A percentile compares a stretch with the other conserved stretches of the same genome.
phyloP scores from a whole-genome alignment of 1,284 basidiomycete genomes.

The Boletellus deceptivus region DNA sequence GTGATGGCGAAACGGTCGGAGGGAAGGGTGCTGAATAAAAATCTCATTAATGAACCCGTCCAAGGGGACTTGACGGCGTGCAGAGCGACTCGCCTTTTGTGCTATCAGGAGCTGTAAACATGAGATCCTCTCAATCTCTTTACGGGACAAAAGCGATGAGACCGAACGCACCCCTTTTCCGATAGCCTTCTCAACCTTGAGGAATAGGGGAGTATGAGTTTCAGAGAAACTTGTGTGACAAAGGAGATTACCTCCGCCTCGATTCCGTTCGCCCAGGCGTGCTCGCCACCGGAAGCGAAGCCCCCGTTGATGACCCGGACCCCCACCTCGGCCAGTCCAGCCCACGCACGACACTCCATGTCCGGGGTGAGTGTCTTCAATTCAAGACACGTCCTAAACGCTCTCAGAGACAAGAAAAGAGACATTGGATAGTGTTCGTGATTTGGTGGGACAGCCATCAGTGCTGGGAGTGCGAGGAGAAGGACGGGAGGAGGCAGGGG shows the following conservation, averaged over 20 bases:
- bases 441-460: slow-evolving; percentile 61
- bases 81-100: slow-evolving; percentile 47
- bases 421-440: slow-evolving; percentile 54
- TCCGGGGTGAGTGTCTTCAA: slow-evolving; percentile 51
- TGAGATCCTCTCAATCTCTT: slow-evolving; percentile 1
- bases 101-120: slow-evolving; percentile 54
- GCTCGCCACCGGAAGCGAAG: slow-evolving; percentile 37
- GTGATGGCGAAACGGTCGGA: slow-evolving; percentile 56
- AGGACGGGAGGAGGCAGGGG: slow-evolving; percentile 49
- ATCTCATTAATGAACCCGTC: slow-evolving; percentile 3
- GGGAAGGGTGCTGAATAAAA: slow-evolving; percentile 51
- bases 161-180: slow-evolving; percentile 44
- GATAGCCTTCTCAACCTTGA: slow-evolving; percentile 49
- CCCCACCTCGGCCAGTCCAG: slow-evolving; percentile 62
- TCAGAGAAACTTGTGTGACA: not conserved
- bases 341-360: slow-evolving; percentile 67
- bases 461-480: slow-evolving; percentile 56
- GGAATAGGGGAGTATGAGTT: slow-evolving; percentile 2
- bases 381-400: slow-evolving; percentile 53
- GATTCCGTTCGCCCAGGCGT: slow-evolving; percentile 47
- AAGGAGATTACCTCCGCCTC: slow-evolving; percentile 47
- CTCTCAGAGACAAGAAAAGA: slow-evolving; percentile 52
- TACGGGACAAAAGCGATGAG: not conserved
- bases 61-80: slow-evolving; percentile 8
- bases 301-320: slow-evolving; percentile 51